Evolutionary conservation across 2,329 filamentous ascomycete genomes (phyloP).

Genomic region (Exophiala calicioides): DNA sequence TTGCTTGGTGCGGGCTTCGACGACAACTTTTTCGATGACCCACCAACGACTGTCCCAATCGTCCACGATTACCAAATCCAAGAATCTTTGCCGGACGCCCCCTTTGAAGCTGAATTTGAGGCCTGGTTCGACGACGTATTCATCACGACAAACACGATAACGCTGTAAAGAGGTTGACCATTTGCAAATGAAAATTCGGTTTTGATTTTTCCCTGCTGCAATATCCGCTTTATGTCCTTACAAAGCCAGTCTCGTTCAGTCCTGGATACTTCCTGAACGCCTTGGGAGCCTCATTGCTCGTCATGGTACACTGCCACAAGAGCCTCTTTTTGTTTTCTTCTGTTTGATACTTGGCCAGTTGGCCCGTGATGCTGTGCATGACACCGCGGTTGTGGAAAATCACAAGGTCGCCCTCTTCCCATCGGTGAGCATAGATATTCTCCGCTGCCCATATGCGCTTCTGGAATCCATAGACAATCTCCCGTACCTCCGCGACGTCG

Average conservation of each 20-base stretch:
- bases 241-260: no score
- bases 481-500: constrained; percentile 42
- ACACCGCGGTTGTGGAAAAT: constrained; percentile 50
- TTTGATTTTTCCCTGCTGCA: no score
- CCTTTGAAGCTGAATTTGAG: constrained; percentile 3
- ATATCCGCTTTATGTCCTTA: no score
- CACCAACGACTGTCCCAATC: not conserved
- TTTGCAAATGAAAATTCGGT: no score
- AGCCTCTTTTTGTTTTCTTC: no score
- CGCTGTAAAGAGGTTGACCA: no score
- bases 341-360: no score
- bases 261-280: no score
- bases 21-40: no score
- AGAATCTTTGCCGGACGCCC: not conserved
- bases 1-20: not conserved
- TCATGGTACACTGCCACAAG: no score
- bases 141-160: not conserved
- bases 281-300: no score
- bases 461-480: constrained; percentile 41
- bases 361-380: no score
- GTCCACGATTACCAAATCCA: not conserved
- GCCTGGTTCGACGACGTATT: constrained; percentile 1
- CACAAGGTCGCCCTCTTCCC: constrained; percentile 48
- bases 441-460: constrained; percentile 46
- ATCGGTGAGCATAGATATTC: constrained; percentile 43